Base-by-base conservation (phyloP, 2,329 filamentous ascomycete genomes). In the Coniochaeta ligniaria region DNA sequence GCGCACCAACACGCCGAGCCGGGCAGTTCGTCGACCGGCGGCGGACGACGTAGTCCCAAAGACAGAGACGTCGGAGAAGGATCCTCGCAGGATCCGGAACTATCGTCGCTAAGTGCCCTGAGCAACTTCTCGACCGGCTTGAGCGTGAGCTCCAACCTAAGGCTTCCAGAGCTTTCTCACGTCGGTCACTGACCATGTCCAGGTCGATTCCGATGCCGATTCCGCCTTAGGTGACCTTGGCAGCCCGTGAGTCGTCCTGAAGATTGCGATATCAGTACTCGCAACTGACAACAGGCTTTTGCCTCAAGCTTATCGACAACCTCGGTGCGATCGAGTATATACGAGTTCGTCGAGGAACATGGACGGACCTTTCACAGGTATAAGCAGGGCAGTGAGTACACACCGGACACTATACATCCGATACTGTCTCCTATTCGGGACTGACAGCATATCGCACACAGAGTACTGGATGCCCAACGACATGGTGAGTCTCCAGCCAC, bases 391-490 rank as follows among this genome's bases (percentile, higher is more conserved):
- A 60, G 58, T 59, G 50, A 41, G 58, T 50, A 31, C 7, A 14
- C 22, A 11, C 16, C 38, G 35, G 35, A 9, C n/a, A n/a, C 38
- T 12, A 45, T 20, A 9, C 28, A 38, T 26, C 24, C 45, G 1
- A 24, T 7, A 9, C 24, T 56, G 31, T 35, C 31, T 17, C n/a
- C 26, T 26, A 17, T 36, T 16, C 22, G 9, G 1, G 26, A 31
- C 22, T 52, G 24, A 52, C 47, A 28, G 24, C 3, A 52, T n/a
- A 6, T 26, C 12, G 14, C 33, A 6, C 33, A 12, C 16, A 63
- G 62, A 62, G 58, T 60, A 60, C n/a, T 60, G 50, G 50, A 57
- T 60, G 50, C 59, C 59, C 6, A 60, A 60, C 20, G 59, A 60
- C 20, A 31, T 24, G 35, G 50, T 60, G 50, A 50, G 52, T 41